Conservation (phyloP, 2,329 filamentous ascomycete species). For the Arachnomyces sp. region DNA sequence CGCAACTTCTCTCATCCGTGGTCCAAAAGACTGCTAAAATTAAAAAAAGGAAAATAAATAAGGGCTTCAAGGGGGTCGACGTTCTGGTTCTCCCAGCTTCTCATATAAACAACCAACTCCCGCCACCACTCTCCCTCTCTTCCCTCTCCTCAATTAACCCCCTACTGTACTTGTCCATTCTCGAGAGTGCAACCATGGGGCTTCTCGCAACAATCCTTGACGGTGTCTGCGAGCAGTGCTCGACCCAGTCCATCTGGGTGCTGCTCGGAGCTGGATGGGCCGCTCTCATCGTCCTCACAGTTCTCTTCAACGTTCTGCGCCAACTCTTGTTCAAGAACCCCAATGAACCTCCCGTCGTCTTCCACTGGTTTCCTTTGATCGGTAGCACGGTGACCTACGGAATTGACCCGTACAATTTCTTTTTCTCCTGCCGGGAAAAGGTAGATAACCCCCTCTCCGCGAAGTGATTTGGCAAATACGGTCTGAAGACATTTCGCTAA, state of each 20-base stretch:
- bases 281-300: constrained; percentile 46
- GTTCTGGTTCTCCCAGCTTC: background rate
- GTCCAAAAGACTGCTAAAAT: no score
- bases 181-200: constrained; percentile 38
- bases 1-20: no score
- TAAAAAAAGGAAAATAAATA: background rate
- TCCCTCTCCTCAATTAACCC: background rate
- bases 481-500: constrained; percentile 8
- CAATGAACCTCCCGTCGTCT: constrained; percentile 64
- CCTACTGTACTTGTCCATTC: constrained; percentile 2
- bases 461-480: background rate
- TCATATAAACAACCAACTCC: background rate
- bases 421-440: constrained; percentile 62
- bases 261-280: constrained; percentile 38
- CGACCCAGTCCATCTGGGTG: constrained; percentile 39
- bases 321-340: constrained; percentile 77
- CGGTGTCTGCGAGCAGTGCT: constrained; percentile 39
- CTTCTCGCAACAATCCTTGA: constrained; percentile 43
- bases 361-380: constrained; percentile 62
- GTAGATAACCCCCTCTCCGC: constrained; percentile 37
- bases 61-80: background rate
- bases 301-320: constrained; percentile 69
- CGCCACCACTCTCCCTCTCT: background rate
- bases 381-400: constrained; percentile 91
- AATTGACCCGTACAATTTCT: constrained; percentile 67